These are phyloP conservation scores for Rhodosporidiobolus sp. DNA, from an alignment of 768 basidiomycete genomes.

Conservation along the genomic window DNA sequence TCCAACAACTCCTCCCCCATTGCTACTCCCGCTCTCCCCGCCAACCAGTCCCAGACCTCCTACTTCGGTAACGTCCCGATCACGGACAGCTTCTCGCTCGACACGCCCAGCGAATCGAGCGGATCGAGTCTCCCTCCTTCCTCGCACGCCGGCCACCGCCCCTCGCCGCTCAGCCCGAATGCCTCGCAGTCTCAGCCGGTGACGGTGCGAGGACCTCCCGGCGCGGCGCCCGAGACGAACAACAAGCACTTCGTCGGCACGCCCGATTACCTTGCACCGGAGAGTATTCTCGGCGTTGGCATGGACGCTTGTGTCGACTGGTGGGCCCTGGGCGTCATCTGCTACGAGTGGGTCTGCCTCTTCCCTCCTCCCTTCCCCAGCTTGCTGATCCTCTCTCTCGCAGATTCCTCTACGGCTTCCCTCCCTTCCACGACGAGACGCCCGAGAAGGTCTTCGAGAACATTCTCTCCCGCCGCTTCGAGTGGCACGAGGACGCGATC, in stretches of 20 bases:
- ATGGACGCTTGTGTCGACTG: conserved; percentile 97
- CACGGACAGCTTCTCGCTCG: conserved; percentile 38
- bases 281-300: conserved; percentile 89
- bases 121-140: conserved; percentile 59
- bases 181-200: not conserved
- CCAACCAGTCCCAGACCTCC: conserved; percentile 44
- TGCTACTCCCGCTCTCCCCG: conserved; percentile 46
- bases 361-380: not conserved
- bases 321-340: conserved; percentile 99
- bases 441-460: conserved; percentile 98
- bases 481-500: conserved; percentile 81
- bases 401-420: conserved; percentile 78
- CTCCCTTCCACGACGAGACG: conserved; percentile 95
- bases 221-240: conserved; percentile 50
- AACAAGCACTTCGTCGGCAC: conserved; percentile 95
- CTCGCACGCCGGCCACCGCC: conserved; percentile 66
- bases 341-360: conserved; percentile 68
- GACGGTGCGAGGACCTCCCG: conserved; percentile 18
- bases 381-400: not conserved
- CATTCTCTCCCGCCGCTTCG: conserved; percentile 85
- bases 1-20: conserved; percentile 46
- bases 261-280: conserved; percentile 86
- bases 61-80: conserved; percentile 47
- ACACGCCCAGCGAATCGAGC: conserved; percentile 67
- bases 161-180: conserved; percentile 69